Evolutionary conservation across 78 protist species (phyloP).

Genomic region (Dictyostelium intermedium): DNA sequence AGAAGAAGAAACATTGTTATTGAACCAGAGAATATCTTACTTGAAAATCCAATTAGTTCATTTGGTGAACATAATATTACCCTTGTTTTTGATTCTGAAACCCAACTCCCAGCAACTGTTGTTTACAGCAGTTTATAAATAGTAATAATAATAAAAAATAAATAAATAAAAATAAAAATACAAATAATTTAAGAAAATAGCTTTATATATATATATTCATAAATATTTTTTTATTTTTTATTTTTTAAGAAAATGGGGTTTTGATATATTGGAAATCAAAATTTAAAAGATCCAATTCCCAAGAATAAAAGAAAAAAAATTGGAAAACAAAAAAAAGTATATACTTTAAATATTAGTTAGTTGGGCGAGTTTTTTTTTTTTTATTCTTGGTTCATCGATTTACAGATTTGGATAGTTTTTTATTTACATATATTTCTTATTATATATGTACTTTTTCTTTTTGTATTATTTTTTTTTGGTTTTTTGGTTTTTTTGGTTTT

Average conservation of each 20-base stretch:
- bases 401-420: background rate
- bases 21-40: constrained; percentile 15
- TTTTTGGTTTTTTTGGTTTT: background rate
- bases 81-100: background rate
- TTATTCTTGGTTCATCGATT: background rate
- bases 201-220: background rate
- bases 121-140: background rate
- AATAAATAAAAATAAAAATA: background rate
- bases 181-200: background rate
- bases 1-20: constrained; percentile 34
- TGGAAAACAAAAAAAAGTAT: background rate
- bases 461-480: background rate
- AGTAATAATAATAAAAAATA: background rate
- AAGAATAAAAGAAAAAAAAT: too few species aligned
- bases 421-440: background rate
- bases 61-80: constrained; percentile 3
- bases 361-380: background rate
- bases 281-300: background rate
- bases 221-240: too few species aligned
- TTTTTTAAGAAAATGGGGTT: too few species aligned
- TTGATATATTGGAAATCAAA: background rate
- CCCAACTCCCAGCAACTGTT: background rate
- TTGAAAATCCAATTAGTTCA: background rate
- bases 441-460: background rate
- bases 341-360: too few species aligned